Evolutionary conservation across 345 rosid species (phyloP).

Genomic region (Brassica juncea): DNA sequence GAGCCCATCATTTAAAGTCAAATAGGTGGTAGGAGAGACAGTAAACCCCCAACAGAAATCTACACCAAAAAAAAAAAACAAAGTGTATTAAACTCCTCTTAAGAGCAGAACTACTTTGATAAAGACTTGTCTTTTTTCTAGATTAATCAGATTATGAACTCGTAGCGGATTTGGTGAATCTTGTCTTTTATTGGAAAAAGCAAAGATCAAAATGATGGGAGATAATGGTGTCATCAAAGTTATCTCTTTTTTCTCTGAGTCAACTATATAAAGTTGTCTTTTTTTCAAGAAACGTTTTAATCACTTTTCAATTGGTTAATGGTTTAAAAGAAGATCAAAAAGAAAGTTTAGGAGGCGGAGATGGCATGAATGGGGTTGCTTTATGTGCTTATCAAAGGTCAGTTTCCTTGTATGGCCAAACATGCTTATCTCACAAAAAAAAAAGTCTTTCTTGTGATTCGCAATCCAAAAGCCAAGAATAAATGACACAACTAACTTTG

Average conservation of each 20-base stretch:
- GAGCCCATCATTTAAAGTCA: conserved; percentile 39
- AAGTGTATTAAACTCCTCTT: background rate
- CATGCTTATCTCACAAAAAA: conserved; percentile 3
- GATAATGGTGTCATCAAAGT: conserved; percentile 31
- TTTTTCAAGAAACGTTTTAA: conserved; percentile 11
- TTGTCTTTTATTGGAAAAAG: conserved; percentile 26
- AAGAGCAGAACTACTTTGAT: conserved; percentile 33
- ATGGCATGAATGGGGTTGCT: conserved; percentile 14
- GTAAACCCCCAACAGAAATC: conserved; percentile 17
- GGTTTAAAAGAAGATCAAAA: background rate
- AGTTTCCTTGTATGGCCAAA: conserved; percentile 18
- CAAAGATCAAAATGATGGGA: conserved; percentile 4
- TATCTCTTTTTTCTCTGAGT: conserved; percentile 16
- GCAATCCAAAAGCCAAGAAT: conserved; percentile 5
- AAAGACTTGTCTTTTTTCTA: background rate
- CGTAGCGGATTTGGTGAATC: conserved; percentile 28
- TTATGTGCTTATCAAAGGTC: conserved; percentile 30
- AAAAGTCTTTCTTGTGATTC: conserved; percentile 24
- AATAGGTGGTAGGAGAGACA: conserved; percentile 32
- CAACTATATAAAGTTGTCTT: conserved; percentile 22
- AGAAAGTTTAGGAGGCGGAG: background rate
- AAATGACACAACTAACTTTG: conserved; percentile 13
- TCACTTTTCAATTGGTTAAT: conserved; percentile 15
- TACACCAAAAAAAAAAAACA: background rate
- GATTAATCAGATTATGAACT: background rate